Evolutionary conservation across 2,329 filamentous ascomycete species (phyloP).

Genomic region (Herpotrichia juniperi): DNA sequence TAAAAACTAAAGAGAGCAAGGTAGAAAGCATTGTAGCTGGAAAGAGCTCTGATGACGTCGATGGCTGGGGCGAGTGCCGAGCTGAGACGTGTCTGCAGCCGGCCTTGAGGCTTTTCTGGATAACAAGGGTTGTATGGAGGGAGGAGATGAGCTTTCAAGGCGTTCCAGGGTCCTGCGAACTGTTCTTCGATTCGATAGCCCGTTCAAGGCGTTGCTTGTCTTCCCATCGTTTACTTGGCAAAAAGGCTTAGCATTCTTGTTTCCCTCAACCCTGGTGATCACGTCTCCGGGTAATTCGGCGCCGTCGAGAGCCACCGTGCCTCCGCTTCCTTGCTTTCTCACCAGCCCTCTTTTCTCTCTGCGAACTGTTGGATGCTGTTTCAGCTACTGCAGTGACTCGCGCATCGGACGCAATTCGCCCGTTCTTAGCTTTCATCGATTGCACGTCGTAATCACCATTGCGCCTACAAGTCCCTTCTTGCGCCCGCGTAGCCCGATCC

Average conservation of each 20-base stretch:
- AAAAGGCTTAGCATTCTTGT: constrained; percentile 19
- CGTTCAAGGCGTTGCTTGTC: neutral
- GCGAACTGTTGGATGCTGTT: neutral
- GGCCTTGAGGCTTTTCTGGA: neutral
- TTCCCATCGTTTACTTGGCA: neutral
- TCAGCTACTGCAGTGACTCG: neutral
- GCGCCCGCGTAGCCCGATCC: neutral
- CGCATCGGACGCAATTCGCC: neutral
- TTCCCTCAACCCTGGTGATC: neutral
- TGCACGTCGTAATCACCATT: constrained; percentile 5
- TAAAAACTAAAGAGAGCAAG: no score
- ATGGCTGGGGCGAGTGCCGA: no score
- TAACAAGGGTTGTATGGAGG: neutral
- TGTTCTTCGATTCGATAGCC: neutral
- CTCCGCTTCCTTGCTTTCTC: constrained; percentile 11
- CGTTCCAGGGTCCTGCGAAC: neutral
- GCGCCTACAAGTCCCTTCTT: constrained; percentile 1
- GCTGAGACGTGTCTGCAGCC: no score
- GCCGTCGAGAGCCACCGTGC: no score
- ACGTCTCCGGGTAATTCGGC: constrained; percentile 2
- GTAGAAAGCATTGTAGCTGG: no score
- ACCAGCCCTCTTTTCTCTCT: constrained; percentile 1
- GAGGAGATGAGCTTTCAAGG: neutral
- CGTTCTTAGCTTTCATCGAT: neutral
- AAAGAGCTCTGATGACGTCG: neutral